phyloP scores from a whole-genome alignment of 2,329 filamentous ascomycete species.

The Verticillium nubilum region DNA sequence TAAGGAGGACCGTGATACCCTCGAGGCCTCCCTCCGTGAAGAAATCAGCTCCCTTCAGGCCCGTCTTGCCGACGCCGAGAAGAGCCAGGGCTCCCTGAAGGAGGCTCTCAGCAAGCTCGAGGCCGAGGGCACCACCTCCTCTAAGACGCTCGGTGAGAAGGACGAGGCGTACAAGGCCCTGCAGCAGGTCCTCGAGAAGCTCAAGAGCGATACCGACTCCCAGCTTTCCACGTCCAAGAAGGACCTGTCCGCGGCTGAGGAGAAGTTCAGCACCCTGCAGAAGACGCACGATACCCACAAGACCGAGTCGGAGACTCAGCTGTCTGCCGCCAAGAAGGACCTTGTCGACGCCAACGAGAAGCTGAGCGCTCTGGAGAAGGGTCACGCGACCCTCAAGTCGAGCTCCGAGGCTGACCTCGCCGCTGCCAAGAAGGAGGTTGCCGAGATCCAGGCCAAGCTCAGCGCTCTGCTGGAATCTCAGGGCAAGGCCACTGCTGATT shows the following conservation, averaged over 20 bases:
- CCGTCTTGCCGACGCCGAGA: slow-evolving; percentile 24
- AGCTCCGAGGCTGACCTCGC: slow-evolving; percentile 22
- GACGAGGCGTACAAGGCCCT: slow-evolving; percentile 17
- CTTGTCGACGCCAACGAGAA: slow-evolving; percentile 21
- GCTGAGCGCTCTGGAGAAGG: slow-evolving; percentile 10
- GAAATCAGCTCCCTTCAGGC: slow-evolving; percentile 25
- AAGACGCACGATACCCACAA: slow-evolving; percentile 19
- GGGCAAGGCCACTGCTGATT: slow-evolving; percentile 19
- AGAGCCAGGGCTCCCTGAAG: slow-evolving; percentile 26
- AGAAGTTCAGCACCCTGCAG: slow-evolving; percentile 22
- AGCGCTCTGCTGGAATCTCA: slow-evolving; percentile 7
- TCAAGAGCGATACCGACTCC: slow-evolving; percentile 24
- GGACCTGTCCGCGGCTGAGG: slow-evolving; percentile 11
- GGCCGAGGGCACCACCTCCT: slow-evolving; percentile 22
- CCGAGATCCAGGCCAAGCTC: slow-evolving; percentile 20
- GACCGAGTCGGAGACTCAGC: slow-evolving; percentile 24
- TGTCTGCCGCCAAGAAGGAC: slow-evolving; percentile 22
- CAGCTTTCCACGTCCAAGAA: slow-evolving; percentile 22
- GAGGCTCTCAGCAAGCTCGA: slow-evolving; percentile 22
- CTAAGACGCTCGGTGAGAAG: slow-evolving; percentile 19
- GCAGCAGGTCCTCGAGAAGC: slow-evolving; percentile 16
- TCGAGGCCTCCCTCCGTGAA: slow-evolving; percentile 23
- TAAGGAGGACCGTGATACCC: slow-evolving; percentile 26
- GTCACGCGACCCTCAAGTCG: slow-evolving; percentile 16
- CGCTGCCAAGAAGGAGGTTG: slow-evolving; percentile 19